phyloP scores from a whole-genome alignment of 2,329 filamentous ascomycete genomes.

The Neofusicoccum sp. region DNA sequence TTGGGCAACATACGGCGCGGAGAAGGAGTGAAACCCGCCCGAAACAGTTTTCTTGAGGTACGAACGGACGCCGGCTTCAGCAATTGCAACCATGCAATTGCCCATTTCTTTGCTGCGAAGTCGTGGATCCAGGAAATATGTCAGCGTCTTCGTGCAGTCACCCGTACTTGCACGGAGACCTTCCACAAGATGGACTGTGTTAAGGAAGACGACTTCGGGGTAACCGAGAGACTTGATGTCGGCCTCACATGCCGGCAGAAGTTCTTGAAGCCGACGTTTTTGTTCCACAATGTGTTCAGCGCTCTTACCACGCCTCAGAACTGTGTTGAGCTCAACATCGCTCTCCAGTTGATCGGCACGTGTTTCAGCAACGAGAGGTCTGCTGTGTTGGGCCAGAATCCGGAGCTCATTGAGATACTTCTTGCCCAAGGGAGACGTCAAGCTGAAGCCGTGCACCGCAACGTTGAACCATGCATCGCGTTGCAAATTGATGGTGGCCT shows the following conservation, averaged over 20 bases:
- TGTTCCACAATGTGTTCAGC: slow-evolving; percentile 76
- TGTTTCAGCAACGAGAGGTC: slow-evolving; percentile 84
- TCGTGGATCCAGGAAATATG: slow-evolving; percentile 93
- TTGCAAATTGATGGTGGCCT: slow-evolving; percentile 66
- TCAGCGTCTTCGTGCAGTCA: slow-evolving; percentile 85
- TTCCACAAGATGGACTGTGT: slow-evolving; percentile 87
- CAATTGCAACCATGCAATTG: slow-evolving; percentile 64
- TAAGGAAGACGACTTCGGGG: slow-evolving; percentile 87
- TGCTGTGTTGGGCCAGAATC: slow-evolving; percentile 82
- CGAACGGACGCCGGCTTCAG: slow-evolving; percentile 71
- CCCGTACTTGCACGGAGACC: slow-evolving; percentile 83
- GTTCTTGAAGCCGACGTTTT: slow-evolving; percentile 73
- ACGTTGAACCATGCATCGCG: slow-evolving; percentile 99
- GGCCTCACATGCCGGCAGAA: slow-evolving; percentile 74
- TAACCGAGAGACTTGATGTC: slow-evolving; percentile 86
- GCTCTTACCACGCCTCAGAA: slow-evolving; percentile 83
- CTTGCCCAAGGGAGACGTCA: slow-evolving; percentile 72
- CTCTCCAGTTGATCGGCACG: slow-evolving; percentile 89
- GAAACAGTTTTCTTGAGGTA: slow-evolving; percentile 77
- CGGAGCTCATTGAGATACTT: slow-evolving; percentile 76
- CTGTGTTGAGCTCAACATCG: slow-evolving; percentile 94
- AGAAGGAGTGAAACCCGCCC: slow-evolving; percentile 74
- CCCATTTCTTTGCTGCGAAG: slow-evolving; percentile 65
- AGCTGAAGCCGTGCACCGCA: slow-evolving; percentile 86
- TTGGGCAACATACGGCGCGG: slow-evolving; percentile 85